Evolutionary conservation across 768 basidiomycete species (phyloP).

Genomic region (Mycena amicta): DNA sequence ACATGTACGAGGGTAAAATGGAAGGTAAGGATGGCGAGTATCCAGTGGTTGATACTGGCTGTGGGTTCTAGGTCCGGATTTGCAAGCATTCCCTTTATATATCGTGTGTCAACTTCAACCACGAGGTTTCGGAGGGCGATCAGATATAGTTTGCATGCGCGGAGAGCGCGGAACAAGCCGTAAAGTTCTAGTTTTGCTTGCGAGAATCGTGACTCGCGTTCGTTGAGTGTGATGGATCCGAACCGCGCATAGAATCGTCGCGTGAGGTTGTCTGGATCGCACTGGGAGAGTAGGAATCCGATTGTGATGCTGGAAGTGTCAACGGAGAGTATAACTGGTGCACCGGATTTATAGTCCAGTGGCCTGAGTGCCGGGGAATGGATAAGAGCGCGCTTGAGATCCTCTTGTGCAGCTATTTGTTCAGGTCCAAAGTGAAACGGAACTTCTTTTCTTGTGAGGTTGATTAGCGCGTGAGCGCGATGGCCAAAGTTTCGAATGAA

Average conservation of each 20-base stretch:
- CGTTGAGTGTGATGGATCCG: slow-evolving; percentile 33
- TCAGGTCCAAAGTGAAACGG: slow-evolving; percentile 25
- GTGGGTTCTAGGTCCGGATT: slow-evolving; percentile 25
- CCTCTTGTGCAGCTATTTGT: too few relatives aligned
- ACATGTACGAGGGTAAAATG: too few relatives aligned
- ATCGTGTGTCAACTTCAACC: slow-evolving; percentile 34
- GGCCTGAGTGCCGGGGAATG: slow-evolving; percentile 23
- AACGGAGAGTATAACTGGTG: too few relatives aligned
- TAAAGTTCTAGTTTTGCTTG: slow-evolving; percentile 33
- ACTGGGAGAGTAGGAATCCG: slow-evolving; percentile 27
- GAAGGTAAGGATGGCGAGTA: too few relatives aligned
- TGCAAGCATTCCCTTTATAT: slow-evolving; percentile 30
- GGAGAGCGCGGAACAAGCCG: slow-evolving; percentile 16
- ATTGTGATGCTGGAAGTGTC: slow-evolving; percentile 30
- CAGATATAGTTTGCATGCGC: slow-evolving; percentile 25
- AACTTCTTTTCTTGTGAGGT: slow-evolving; percentile 21
- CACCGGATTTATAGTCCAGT: slow-evolving; percentile 29
- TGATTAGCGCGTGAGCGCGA: neutral
- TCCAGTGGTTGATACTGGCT: slow-evolving; percentile 22
- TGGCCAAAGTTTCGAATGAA: slow-evolving; percentile 11
- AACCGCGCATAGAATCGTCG: slow-evolving; percentile 23
- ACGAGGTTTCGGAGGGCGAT: slow-evolving; percentile 26
- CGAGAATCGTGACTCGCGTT: slow-evolving; percentile 19
- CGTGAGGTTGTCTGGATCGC: too few relatives aligned
- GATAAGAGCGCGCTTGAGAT: neutral